Base-by-base conservation (phyloP, 257 asterid genomes). In the Ajuga chamaepitys region DNA sequence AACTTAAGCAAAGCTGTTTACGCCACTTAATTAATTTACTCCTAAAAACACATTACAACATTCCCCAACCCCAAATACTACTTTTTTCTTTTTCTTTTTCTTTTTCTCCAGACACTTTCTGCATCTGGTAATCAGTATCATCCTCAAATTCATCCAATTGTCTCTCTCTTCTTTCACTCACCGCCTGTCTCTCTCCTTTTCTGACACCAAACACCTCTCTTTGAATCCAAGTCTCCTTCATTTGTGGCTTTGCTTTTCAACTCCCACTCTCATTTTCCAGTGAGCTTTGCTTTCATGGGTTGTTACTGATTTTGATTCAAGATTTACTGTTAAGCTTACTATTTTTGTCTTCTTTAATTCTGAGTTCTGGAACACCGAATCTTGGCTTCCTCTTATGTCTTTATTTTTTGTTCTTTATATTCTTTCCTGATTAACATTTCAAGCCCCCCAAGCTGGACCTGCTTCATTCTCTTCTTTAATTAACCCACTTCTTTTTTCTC, bases 171-270 rank as follows among this genome's bases (percentile, higher is more conserved):
- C 37, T 50, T 25, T 57, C 41, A 1, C 40, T 16, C 62, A 42
- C 59, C 37, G 50, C 7, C 65, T 34, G 51, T 68, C 63, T 59
- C 76, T 66, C 74, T 74, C 71, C 59, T 52, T 75, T 35, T 70
- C 87, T 70, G 79, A 70, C 86, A 82, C 86, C 88, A 80, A 80
- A 86, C 76, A 63, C 86, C 65, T 80, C 83, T 80, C 84, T 88
- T 88, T 82, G 78, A 85, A 79, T 81, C 84, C 77, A 91, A 86
- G 87, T 70, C 79, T 82, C 78, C 59, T 66, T 41, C 68, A 11
- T 50, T 70, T 63, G 72, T 28, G 65, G 66, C 61, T 59, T 41
- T 55, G 57, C 58, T 61, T 34, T 58, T 68, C 14, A 50, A 72
- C 72, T 52, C 60, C 55, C 78, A 57, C 53, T 71, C 72, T 50